A percentile compares a stretch with the other conserved stretches of the same genome.
Conservation (phyloP, 2,329 filamentous ascomycete genomes). For the Ophiostoma novo-ulmi region DNA sequence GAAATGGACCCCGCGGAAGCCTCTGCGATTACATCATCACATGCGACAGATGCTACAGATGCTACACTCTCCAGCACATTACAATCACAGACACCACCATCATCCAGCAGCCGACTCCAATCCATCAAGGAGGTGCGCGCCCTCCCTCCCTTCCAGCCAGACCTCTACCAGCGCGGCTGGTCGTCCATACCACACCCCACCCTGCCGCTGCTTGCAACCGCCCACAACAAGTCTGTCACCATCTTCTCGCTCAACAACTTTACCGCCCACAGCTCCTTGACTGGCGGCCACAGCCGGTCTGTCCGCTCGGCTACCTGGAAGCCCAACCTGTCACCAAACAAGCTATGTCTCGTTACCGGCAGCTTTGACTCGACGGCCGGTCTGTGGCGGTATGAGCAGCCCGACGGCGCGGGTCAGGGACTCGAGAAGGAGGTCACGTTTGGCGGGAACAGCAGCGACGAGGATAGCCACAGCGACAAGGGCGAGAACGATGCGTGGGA, state of each 20-base stretch:
- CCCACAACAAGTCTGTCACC: conserved; percentile 79
- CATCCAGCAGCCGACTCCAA: conserved; percentile 6
- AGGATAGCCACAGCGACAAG: conserved; percentile 37
- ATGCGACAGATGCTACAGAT: conserved; percentile 8
- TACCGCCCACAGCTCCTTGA: conserved; percentile 70
- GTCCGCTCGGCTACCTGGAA: conserved; percentile 88
- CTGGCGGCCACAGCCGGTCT: conserved; percentile 84
- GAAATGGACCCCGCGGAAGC: conserved; percentile 19
- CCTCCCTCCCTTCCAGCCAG: conserved; percentile 49
- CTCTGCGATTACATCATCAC: conserved; percentile 18
- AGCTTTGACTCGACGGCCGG: conserved; percentile 92
- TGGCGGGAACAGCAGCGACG: conserved; percentile 29
- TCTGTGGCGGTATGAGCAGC: conserved; percentile 65
- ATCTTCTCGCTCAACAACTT: conserved; percentile 84
- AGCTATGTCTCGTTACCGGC: conserved; percentile 80
- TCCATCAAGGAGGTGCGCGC: conserved; percentile 35
- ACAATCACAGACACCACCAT: conserved; percentile 1
- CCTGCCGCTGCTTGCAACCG: conserved; percentile 81
- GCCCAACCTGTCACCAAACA: conserved; percentile 55
- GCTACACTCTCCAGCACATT: not conserved
- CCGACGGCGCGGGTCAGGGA: conserved; percentile 36
- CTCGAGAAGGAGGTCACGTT: conserved; percentile 39
- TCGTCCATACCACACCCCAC: conserved; percentile 77
- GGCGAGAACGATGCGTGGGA: conserved; percentile 79
- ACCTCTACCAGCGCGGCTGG: conserved; percentile 73